A percentile compares a stretch with the other conserved stretches of the same genome.
Evolutionary conservation across 2,329 filamentous ascomycete species (phyloP).

Genomic region (Penicillium freii): DNA sequence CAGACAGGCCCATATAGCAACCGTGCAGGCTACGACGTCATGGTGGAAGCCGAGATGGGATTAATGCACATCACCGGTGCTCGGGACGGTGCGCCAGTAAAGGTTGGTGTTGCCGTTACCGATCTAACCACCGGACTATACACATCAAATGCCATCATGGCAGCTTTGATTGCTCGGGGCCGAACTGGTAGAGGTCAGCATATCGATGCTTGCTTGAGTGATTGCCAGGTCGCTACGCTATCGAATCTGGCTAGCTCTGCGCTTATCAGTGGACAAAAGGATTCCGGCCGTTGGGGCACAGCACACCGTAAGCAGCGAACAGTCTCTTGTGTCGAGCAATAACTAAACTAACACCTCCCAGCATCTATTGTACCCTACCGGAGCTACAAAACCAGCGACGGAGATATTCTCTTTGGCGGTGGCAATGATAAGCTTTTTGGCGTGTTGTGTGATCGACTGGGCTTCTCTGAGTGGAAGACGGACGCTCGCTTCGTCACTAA

Average conservation of each 20-base stretch:
- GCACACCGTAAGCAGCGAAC: conserved; percentile 68
- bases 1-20: conserved; percentile 88
- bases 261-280: conserved; percentile 81
- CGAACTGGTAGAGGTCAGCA: conserved; percentile 81
- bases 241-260: conserved; percentile 95
- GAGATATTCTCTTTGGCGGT: conserved; percentile 62
- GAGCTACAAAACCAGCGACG: conserved; percentile 67
- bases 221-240: conserved; percentile 91
- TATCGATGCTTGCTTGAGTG: conserved; percentile 85
- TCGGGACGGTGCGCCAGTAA: conserved; percentile 85
- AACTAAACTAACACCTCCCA: conserved; percentile 41
- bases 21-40: conserved; percentile 94
- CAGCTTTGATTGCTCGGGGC: conserved; percentile 73
- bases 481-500: conserved; percentile 61
- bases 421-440: conserved; percentile 64
- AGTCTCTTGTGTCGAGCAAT: neutral
- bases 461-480: conserved; percentile 57
- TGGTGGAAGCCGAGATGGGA: conserved; percentile 98
- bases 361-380: conserved; percentile 97
- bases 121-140: conserved; percentile 95
- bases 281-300: conserved; percentile 90
- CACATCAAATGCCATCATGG: conserved; percentile 93
- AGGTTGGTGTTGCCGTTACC: conserved; percentile 95
- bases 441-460: conserved; percentile 57
- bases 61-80: conserved; percentile 97